Evolutionary conservation across 192 early-diverging fungal genomes (phyloP), one percentile per base, ranked within the genome.

Genomic region (Podila verticillata): DNA sequence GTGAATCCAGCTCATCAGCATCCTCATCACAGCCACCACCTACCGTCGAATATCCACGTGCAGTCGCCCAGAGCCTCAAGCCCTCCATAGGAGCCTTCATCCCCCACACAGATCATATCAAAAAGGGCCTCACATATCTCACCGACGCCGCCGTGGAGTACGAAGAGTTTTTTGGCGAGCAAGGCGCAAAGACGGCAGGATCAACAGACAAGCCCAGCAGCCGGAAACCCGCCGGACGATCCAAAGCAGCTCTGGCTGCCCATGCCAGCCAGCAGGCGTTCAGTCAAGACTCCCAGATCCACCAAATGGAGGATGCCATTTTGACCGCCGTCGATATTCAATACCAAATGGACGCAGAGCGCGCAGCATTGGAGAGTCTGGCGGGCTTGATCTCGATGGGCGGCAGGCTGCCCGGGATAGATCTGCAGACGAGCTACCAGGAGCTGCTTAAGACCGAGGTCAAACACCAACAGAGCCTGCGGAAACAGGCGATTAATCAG

Each of bases 221-320:
- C 26, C 57, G 47, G 35, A 68, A 68, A 32, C 61, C 60, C 8
- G 20, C 61, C 7, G 54, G 60, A 20, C 48, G 68, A 26, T 63
- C 77, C 15, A 80, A 80, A 44, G 69, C 70, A 30, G 47, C 51
- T 1, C 31, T 59, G n/a, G 65, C 69, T 0, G 58, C 77, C 5
- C 30, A 65, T 24, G 68, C 70, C 8, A 63, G 70, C 24, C 48
- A 61, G 51, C 65, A 72, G 39, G 65, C 77, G 31, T 80, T 80
- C 61, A 80, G 77, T 47, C 28, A 26, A 6, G 77, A 80, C 28
- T 61, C 77, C 3, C 60, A 56, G 1, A 68, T 80, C 26, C 77
- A 80, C 26, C 39, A 47, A 2, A 68, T 80, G 69, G 77, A 80
- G n/a, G 66, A 72, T n/a, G 60, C 77, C 17, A 28, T 80, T 20